A percentile compares a stretch with the other conserved stretches of the same genome.
Evolutionary conservation across 768 basidiomycete genomes (phyloP).

Genomic region (Boletus sensibilis): DNA sequence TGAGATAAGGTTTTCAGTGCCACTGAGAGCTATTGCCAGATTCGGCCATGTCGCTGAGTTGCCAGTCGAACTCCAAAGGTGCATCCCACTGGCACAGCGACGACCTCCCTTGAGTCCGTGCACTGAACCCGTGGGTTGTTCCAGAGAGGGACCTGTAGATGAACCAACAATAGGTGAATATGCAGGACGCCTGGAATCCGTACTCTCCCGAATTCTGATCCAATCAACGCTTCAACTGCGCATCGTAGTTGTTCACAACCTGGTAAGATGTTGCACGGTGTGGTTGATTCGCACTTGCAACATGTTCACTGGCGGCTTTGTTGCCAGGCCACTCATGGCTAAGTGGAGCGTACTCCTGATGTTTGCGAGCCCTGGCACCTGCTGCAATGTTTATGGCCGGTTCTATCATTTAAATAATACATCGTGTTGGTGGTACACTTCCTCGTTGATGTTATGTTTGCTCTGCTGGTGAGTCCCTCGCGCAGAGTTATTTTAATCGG

Average conservation of each 20-base stretch:
- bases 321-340: neutral
- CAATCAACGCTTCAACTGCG: neutral
- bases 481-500: neutral
- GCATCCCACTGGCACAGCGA: neutral
- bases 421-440: neutral
- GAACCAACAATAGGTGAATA: neutral
- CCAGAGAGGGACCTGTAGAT: too few relatives aligned
- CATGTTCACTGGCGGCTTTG: neutral
- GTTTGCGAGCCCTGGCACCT: neutral
- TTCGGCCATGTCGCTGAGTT: conserved; percentile 22
- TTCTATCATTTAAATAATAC: neutral
- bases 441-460: neutral
- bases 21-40: conserved; percentile 25
- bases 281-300: neutral
- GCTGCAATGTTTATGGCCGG: neutral
- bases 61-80: neutral
- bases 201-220: neutral
- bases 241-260: neutral
- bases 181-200: neutral
- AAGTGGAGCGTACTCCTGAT: neutral
- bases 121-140: neutral
- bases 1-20: conserved; percentile 39
- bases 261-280: neutral
- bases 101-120: neutral
- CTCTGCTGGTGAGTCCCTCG: neutral